A percentile compares a stretch with the other conserved stretches of the same genome.
Conservation (phyloP, 192 early-diverging fungal species). For the Lobosporangium transversale region DNA sequence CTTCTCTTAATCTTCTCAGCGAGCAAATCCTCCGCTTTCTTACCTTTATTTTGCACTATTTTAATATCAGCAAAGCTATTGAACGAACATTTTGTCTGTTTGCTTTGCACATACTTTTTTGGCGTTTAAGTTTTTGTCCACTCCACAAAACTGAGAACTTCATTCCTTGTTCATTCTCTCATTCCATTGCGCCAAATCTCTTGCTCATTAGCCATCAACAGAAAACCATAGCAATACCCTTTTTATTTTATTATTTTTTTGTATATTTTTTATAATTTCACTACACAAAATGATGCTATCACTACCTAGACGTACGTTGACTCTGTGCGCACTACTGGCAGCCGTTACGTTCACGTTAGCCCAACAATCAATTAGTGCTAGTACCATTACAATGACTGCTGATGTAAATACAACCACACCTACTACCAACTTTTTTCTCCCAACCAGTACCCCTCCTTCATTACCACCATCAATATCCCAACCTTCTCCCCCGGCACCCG, state of each 20-base stretch:
- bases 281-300: too few species aligned
- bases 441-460: not conserved
- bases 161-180: constrained; percentile 4
- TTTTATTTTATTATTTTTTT: too few species aligned
- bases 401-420: not conserved
- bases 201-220: too few species aligned
- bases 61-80: too few species aligned
- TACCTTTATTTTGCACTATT: not conserved
- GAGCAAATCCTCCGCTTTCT: not conserved
- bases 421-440: constrained; percentile 27
- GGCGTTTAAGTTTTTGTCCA: too few species aligned
- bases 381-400: not conserved
- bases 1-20: not conserved
- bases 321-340: constrained; percentile 4
- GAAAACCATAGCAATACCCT: too few species aligned
- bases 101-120: too few species aligned
- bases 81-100: too few species aligned
- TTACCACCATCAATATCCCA: not conserved
- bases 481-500: not conserved
- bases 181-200: too few species aligned
- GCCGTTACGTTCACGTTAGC: constrained; percentile 6
- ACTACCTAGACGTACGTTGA: too few species aligned
- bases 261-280: too few species aligned
- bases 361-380: not conserved
- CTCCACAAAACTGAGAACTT: too few species aligned